phyloP scores from a whole-genome alignment of 805 yeast genomes.

The Blastobotrys mokoenaii region DNA sequence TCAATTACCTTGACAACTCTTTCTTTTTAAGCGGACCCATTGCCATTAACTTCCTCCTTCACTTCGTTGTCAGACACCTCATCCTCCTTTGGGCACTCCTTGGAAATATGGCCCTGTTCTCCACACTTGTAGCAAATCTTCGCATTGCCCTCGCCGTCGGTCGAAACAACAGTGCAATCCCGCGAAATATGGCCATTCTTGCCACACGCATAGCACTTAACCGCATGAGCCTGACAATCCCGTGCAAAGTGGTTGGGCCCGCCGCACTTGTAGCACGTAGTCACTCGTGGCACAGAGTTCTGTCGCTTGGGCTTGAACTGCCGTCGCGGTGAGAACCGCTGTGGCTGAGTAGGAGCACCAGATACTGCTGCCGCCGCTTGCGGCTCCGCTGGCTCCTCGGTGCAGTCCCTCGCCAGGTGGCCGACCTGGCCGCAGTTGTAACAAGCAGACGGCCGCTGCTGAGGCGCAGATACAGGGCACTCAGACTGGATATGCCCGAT shows the following conservation, averaged over 20 bases:
- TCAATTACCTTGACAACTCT: too few species aligned
- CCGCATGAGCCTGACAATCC: slow-evolving; percentile 65
- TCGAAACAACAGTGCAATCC: slow-evolving; percentile 23
- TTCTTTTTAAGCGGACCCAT: too few species aligned
- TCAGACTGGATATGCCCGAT: slow-evolving; percentile 82
- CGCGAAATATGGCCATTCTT: slow-evolving; percentile 63
- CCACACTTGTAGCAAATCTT: slow-evolving; percentile 66
- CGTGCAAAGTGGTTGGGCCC: slow-evolving; percentile 90
- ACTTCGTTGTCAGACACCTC: too few species aligned
- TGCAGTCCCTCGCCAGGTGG: slow-evolving; percentile 74
- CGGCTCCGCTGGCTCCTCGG: slow-evolving; percentile 6
- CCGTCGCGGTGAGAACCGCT: slow-evolving; percentile 24
- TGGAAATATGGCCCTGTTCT: slow-evolving; percentile 60
- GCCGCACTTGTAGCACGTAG: slow-evolving; percentile 83
- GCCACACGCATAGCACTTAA: slow-evolving; percentile 87
- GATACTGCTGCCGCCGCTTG: slow-evolving; percentile 1
- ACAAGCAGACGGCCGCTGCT: slow-evolving; percentile 51
- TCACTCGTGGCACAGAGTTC: slow-evolving; percentile 7
- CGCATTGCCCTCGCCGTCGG: slow-evolving; percentile 25
- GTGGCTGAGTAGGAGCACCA: slow-evolving; percentile 6
- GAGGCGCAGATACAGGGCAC: slow-evolving; percentile 50
- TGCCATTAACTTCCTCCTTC: too few species aligned
- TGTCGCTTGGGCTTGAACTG: slow-evolving; percentile 16
- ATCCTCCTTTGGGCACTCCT: too few species aligned
- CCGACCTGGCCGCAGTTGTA: slow-evolving; percentile 73